Base-by-base conservation (phyloP, 176 grass and related monocot genomes). In the Oryza nivara region DNA sequence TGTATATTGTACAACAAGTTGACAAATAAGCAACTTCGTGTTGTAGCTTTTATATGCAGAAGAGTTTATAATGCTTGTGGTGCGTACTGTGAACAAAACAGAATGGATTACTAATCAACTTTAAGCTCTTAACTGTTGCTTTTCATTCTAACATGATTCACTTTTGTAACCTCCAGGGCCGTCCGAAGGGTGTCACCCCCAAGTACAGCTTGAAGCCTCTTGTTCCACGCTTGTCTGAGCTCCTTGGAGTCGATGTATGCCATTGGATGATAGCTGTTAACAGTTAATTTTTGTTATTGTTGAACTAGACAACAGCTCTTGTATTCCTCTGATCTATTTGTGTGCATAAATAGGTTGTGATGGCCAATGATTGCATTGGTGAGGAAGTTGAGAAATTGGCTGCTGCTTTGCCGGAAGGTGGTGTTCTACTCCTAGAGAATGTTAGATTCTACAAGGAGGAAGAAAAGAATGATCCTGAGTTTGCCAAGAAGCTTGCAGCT, bases 141-240 rank as follows among this genome's bases (percentile, higher is more conserved):
- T 67, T 60, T 41, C 64, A 5, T 54, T 15, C 25, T 89, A 35
- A 83, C 46, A 35, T 67, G 68, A 61, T 48, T 26, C 52, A 14
- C 46, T 22, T 65, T 19, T 65, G 51, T 66, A 47, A 68, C 75
- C 81, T 80, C 8, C 80, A 95, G 96, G 96, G 96, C 20, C 92
- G 96, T n/a, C 96, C 92, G 58, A 98, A 98, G 88, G 96, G 96
- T 85, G 85, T 92, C 56, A 95, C 91, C 69, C 96, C 96, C 14
- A 95, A 98, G 84, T 98, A 89, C 87, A 98, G 93, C 88, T 86
- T 98, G 91, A 95, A 98, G 82, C 96, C 96, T 87, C 90, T 98
- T 74, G 92, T 98, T 30, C 93, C 96, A 51, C 88, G 96, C 25
- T 76, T 98, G 48, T 98, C 96, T 64, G 96, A 95, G 84, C 92